These are phyloP conservation scores for Phytopythium cucurbitacearum DNA, from an alignment of 352 stramenopile genomes.

Conservation along the genomic window DNA sequence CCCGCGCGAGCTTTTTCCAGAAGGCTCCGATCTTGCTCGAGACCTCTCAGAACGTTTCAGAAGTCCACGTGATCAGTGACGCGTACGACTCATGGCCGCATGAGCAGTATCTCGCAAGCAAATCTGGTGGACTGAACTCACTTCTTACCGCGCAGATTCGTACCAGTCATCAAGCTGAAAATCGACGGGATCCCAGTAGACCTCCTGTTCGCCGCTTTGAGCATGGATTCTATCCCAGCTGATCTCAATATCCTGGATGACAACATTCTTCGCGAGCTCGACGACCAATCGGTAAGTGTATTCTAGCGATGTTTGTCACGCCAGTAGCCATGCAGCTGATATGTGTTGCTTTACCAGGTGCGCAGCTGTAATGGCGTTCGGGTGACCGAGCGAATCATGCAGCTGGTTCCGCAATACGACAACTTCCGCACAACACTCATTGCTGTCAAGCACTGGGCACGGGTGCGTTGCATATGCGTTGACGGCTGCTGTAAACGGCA, in stretches of 20 bases:
- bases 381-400: slow-evolving; percentile 93
- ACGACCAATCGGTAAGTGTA: slow-evolving; percentile 73
- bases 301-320: background rate
- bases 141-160: slow-evolving; percentile 36
- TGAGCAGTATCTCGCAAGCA: background rate
- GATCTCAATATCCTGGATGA: slow-evolving; percentile 83
- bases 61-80: slow-evolving; percentile 79
- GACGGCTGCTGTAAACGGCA: background rate
- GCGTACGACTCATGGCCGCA: slow-evolving; percentile 62
- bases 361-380: slow-evolving; percentile 94
- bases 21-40: slow-evolving; percentile 78
- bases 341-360: slow-evolving; percentile 24
- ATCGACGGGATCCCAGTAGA: slow-evolving; percentile 90
- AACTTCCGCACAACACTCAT: slow-evolving; percentile 90
- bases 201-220: slow-evolving; percentile 89
- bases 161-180: slow-evolving; percentile 94
- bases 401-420: slow-evolving; percentile 82
- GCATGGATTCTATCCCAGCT: slow-evolving; percentile 49
- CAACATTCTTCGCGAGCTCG: slow-evolving; percentile 77
- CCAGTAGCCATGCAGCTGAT: too few relatives aligned
- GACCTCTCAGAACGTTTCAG: slow-evolving; percentile 56
- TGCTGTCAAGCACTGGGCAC: slow-evolving; percentile 89
- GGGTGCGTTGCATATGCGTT: slow-evolving; percentile 26
- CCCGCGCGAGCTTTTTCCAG: slow-evolving; percentile 85
- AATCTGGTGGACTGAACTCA: background rate